Evolutionary conservation across 2,329 filamentous ascomycete genomes (phyloP).

Genomic region (Mycogone perniciosa): DNA sequence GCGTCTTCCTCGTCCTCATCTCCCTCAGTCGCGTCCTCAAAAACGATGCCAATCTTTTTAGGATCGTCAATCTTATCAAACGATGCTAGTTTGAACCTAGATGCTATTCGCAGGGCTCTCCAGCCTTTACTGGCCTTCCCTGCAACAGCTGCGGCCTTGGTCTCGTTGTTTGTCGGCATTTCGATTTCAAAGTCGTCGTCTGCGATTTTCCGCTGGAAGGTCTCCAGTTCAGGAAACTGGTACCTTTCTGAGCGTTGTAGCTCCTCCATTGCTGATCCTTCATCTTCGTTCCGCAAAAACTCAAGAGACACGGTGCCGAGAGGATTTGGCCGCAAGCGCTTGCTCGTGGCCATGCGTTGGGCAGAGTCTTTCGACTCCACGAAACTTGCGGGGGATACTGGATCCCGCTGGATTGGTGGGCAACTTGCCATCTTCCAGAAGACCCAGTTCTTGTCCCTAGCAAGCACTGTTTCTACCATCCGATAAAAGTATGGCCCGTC

Average conservation of each 20-base stretch:
- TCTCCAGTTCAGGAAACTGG: slow-evolving; percentile 60
- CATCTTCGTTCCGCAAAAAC: slow-evolving; percentile 66
- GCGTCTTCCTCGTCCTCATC: slow-evolving; percentile 30
- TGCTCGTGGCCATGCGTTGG: slow-evolving; percentile 61
- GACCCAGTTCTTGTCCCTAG: slow-evolving; percentile 97
- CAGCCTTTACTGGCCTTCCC: slow-evolving; percentile 84
- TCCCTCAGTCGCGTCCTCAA: slow-evolving; percentile 41
- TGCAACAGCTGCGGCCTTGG: slow-evolving; percentile 52
- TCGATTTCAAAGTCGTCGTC: slow-evolving; percentile 81
- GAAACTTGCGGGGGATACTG: slow-evolving; percentile 64
- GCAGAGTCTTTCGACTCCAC: slow-evolving; percentile 61
- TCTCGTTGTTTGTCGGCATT: slow-evolving; percentile 61
- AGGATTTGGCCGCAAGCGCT: slow-evolving; percentile 60
- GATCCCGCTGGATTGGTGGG: slow-evolving; percentile 71
- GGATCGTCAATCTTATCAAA: slow-evolving; percentile 88
- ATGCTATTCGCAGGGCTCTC: slow-evolving; percentile 78
- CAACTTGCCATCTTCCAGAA: slow-evolving; percentile 97
- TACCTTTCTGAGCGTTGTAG: slow-evolving; percentile 62
- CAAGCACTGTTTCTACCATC: slow-evolving; percentile 93
- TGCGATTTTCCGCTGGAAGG: slow-evolving; percentile 67
- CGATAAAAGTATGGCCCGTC: slow-evolving; percentile 93
- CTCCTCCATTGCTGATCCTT: slow-evolving; percentile 55
- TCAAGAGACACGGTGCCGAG: slow-evolving; percentile 69
- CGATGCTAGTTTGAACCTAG: slow-evolving; percentile 62
- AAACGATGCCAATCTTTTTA: slow-evolving; percentile 58